A percentile compares a stretch with the other conserved stretches of the same genome.
These are phyloP conservation scores for Aspergillus tanneri DNA, from an alignment of 2,329 filamentous ascomycete genomes.

Conservation along the genomic window DNA sequence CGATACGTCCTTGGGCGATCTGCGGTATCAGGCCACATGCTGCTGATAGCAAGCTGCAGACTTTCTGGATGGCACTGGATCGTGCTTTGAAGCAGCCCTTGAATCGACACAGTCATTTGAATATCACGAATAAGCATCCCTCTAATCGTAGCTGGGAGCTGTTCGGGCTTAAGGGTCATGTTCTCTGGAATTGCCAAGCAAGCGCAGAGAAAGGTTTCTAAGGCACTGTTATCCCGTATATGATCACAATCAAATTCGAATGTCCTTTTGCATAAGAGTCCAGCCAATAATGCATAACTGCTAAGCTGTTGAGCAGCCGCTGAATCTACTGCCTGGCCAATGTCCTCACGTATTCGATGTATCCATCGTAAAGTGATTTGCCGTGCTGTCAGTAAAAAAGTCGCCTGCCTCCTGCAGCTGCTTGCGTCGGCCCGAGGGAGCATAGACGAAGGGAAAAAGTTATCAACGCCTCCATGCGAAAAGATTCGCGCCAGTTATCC, in stretches of 20 bases:
- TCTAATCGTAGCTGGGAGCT: not conserved
- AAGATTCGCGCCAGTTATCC: constrained; percentile 2
- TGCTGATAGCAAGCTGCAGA: constrained; percentile 38
- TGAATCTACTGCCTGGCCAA: not conserved
- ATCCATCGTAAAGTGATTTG: not conserved
- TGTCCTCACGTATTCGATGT: not conserved
- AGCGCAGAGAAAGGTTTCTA: constrained; percentile 1
- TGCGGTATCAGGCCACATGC: constrained; percentile 45
- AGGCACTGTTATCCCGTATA: not conserved
- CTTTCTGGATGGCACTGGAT: constrained; percentile 29
- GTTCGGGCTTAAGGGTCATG: not conserved
- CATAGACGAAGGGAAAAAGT: not conserved
- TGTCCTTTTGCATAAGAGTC: constrained; percentile 1
- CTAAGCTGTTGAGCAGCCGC: not conserved
- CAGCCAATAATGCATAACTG: not conserved
- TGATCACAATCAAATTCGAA: not conserved
- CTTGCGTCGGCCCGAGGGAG: not conserved
- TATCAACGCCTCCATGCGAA: not conserved
- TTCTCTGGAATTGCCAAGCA: not conserved
- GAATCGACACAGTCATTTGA: constrained; percentile 43
- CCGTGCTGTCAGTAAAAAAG: not conserved
- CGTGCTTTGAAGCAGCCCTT: constrained; percentile 32
- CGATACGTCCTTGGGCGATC: constrained; percentile 17
- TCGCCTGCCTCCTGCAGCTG: not conserved
- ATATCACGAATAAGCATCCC: constrained; percentile 48